phyloP scores from a whole-genome alignment of 192 early-diverging fungal genomes.

The Chytriomyces hyalinus region DNA sequence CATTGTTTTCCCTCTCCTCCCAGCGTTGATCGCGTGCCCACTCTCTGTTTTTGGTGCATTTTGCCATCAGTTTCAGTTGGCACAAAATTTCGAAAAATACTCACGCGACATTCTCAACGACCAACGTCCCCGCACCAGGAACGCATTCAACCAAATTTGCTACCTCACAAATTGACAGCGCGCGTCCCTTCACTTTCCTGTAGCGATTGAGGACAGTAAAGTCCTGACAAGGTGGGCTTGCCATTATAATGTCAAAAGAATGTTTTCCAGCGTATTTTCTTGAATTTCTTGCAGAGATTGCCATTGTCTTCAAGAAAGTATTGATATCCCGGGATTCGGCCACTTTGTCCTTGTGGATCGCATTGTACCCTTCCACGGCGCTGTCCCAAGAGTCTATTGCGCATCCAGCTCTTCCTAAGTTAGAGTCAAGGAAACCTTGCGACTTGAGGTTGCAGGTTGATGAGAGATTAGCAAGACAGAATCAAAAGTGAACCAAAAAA shows the following conservation, averaged over 20 bases:
- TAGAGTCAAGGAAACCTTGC: conserved; percentile 20
- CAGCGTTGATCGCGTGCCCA: not conserved
- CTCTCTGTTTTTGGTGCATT: not conserved
- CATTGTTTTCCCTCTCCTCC: not conserved
- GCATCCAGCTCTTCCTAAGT: not conserved
- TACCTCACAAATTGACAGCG: conserved; percentile 2
- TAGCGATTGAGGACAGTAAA: conserved; percentile 3
- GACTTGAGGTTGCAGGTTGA: not conserved
- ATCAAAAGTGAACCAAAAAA: not conserved
- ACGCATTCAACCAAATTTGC: conserved; percentile 24
- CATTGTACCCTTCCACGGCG: conserved; percentile 9
- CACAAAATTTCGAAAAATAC: not conserved
- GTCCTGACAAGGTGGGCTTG: conserved; percentile 24
- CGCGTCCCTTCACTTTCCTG: conserved; percentile 12
- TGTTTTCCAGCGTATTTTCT: too few species aligned
- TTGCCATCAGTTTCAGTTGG: too few species aligned
- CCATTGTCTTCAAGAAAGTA: not conserved
- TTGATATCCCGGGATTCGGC: not conserved
- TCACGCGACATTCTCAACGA: conserved; percentile 29
- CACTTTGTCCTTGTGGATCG: conserved; percentile 5
- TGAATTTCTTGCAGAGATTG: not conserved
- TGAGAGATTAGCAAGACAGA: not conserved
- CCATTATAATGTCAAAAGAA: not conserved
- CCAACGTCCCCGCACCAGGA: not conserved
- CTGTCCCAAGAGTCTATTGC: conserved; percentile 10